Evolutionary conservation across 1,284 basidiomycete species (phyloP).

Genomic region (Cystobasidium pallidum): DNA sequence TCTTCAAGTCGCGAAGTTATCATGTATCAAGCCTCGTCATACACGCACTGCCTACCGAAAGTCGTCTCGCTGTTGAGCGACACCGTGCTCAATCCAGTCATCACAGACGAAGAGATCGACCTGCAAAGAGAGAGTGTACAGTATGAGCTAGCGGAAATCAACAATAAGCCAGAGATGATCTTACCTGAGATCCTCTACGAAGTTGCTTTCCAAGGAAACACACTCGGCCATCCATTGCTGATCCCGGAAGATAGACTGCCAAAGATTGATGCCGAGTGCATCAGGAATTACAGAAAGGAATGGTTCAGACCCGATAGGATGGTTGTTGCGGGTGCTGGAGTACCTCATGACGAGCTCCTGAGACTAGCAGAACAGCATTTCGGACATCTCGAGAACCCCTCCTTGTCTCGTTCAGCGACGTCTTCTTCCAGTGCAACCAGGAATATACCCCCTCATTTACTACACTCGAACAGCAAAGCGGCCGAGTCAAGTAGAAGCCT

Average conservation of each 20-base stretch:
- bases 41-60: constrained; percentile 77
- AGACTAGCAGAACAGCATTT: constrained; percentile 83
- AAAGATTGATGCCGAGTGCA: constrained; percentile 67
- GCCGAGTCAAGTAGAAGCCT: constrained; percentile 47
- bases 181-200: constrained; percentile 89
- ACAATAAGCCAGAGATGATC: constrained; percentile 88
- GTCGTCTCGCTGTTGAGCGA: constrained; percentile 89
- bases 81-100: constrained; percentile 79
- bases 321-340: constrained; percentile 90
- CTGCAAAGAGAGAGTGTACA: constrained; percentile 82
- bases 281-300: constrained; percentile 71
- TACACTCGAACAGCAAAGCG: constrained; percentile 54
- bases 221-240: constrained; percentile 84
- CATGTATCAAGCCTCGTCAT: constrained; percentile 97
- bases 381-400: constrained; percentile 63
- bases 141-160: constrained; percentile 91
- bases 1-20: constrained; percentile 91
- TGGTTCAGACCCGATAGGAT: constrained; percentile 94
- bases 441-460: constrained; percentile 60
- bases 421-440: constrained; percentile 61
- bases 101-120: constrained; percentile 77
- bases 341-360: constrained; percentile 85
- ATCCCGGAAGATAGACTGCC: constrained; percentile 84
- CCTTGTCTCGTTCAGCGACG: constrained; percentile 20
- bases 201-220: constrained; percentile 77